Conservation (phyloP, 768 basidiomycete genomes). For the Melanogaster broomeanus region DNA sequence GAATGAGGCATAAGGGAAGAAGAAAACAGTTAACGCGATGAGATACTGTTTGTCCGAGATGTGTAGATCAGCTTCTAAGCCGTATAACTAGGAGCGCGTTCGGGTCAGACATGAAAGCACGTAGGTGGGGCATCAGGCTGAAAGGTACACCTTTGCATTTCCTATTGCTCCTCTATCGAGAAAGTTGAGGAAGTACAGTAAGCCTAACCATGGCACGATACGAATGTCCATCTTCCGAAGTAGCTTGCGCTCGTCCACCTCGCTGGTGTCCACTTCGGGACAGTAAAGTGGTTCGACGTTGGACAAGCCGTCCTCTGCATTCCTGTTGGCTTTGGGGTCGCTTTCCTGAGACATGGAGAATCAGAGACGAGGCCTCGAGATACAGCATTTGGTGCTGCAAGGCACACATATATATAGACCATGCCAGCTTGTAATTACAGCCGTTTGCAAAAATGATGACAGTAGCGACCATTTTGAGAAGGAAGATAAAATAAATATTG, state of each 20-base stretch:
- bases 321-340: background rate
- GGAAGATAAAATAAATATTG: too few species aligned
- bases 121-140: background rate
- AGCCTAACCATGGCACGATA: slow-evolving; percentile 73
- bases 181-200: slow-evolving; percentile 77
- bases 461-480: too few species aligned
- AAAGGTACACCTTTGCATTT: slow-evolving; percentile 62
- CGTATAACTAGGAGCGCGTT: slow-evolving; percentile 52
- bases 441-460: too few species aligned
- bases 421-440: too few species aligned
- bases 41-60: slow-evolving; percentile 68
- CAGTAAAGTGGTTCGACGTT: slow-evolving; percentile 40
- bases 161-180: slow-evolving; percentile 65
- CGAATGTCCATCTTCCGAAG: slow-evolving; percentile 61
- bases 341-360: slow-evolving; percentile 2
- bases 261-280: slow-evolving; percentile 52
- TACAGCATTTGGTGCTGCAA: too few species aligned
- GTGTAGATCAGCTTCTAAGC: slow-evolving; percentile 54
- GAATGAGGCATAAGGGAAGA: slow-evolving; percentile 70
- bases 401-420: too few species aligned
- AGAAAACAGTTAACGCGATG: slow-evolving; percentile 71
- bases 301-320: background rate
- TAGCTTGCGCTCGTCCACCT: slow-evolving; percentile 55
- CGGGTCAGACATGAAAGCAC: background rate
- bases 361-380: too few species aligned